phyloP scores from a whole-genome alignment of 2,329 filamentous ascomycete species.

The Teratosphaeria viscida region DNA sequence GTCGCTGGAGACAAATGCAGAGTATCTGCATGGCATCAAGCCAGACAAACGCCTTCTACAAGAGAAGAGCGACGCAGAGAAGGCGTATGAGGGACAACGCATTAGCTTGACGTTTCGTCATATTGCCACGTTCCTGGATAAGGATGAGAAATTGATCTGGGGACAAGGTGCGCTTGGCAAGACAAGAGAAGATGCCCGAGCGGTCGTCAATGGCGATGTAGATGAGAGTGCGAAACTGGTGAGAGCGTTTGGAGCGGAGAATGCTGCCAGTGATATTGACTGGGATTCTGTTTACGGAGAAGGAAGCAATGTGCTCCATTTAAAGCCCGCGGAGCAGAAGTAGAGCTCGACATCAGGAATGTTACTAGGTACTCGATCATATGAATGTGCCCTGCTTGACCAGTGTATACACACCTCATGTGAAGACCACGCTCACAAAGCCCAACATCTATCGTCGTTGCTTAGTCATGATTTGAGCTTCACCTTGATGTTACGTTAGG shows the following conservation, averaged over 20 bases:
- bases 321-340: constrained; percentile 12
- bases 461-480: not conserved
- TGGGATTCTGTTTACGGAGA: constrained; percentile 67
- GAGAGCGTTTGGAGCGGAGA: constrained; percentile 73
- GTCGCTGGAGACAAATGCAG: constrained; percentile 68
- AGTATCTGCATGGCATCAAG: constrained; percentile 87
- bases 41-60: constrained; percentile 64
- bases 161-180: constrained; percentile 79
- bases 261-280: constrained; percentile 57
- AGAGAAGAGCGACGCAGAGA: constrained; percentile 61
- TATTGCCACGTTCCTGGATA: constrained; percentile 74
- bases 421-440: too few species aligned
- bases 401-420: too few species aligned
- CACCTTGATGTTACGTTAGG: not conserved
- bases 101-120: constrained; percentile 87
- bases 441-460: not conserved
- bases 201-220: constrained; percentile 60
- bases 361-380: too few species aligned
- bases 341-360: not conserved
- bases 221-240: constrained; percentile 59
- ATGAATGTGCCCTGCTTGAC: too few species aligned
- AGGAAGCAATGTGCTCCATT: constrained; percentile 75
- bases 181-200: constrained; percentile 45
- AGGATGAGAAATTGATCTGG: constrained; percentile 62
- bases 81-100: constrained; percentile 61